Base-by-base conservation (phyloP, 148 eudicot genomes). In the Chenopodium formosanum region DNA sequence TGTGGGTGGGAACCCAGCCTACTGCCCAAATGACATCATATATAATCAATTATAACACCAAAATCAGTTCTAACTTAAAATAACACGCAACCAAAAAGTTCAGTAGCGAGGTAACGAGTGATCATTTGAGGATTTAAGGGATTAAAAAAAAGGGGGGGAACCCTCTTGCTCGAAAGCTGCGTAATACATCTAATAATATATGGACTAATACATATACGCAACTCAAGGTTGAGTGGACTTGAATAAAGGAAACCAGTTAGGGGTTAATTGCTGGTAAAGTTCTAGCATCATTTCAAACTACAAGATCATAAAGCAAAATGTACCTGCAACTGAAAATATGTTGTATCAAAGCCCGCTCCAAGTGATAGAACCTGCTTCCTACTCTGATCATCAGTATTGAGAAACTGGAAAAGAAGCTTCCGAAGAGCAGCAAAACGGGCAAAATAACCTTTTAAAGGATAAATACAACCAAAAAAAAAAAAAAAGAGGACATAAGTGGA, bases 281-380 rank as follows among this genome's bases (percentile, higher is more conserved):
- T 56, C 14, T 22, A 44, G 34, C 23, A 7, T 25, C 44, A 20
- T 29, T 27, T 52, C 34, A 16, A 17, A 52, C 40, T 74, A 29
- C 66, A 13, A 77, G 14, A 53, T 20, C n/a, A 56, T 11, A 20
- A 78, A 10, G 53, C 63, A 75, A 16, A 31, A 66, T 12, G 31
- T 84, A 92, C 99, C 98, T 94, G 91, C 89, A 97, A 83, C 91
- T 91, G 95, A 84, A 97, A 97, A 88, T 86, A 97, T 74, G 98
- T 97, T 23, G 99, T 97, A 85, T 97, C 99, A 87, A 97, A 97
- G 78, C 97, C 97, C 70, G 99, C 97, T 82, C 98, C 99, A 79
- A 97, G 92, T 19, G 99, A 97, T 81, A 97, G 79, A 77, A 97
- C 89, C 89, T 97, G 99, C 91, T 94, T 97, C 88, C 88, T 96